Base-by-base conservation (phyloP, 306 rosid species). In the Arachis hypogaea region DNA sequence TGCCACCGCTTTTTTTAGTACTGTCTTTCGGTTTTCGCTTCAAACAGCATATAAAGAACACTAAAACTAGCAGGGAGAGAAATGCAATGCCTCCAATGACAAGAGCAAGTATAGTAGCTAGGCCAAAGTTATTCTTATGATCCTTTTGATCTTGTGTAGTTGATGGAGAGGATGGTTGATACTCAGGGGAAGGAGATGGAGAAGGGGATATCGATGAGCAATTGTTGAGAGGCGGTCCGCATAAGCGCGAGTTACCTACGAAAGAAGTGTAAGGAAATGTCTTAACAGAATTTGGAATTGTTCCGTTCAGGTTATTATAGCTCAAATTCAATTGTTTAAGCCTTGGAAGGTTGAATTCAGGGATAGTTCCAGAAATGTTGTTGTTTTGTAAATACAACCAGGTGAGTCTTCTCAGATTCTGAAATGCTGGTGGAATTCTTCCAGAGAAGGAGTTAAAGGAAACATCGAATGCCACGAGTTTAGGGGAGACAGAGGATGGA, bases 401-500 rank as follows among this genome's bases (percentile, higher is more conserved):
- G 3, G 74, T 59, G 64, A 91, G 93, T 62, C 91, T 55, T 59
- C 87, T 86, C n/a, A 91, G 84, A 47, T 88, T 88, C 78, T 81
- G 86, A 73, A 84, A 50, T 46, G 83, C 63, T 14, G 83, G 76
- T 61, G 97, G 95, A 41, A 89, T 82, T 38, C 43, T 74, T 6
- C 95, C 95, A 50, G 95, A 85, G 36, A 91, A 83, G 49, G 87
- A 84, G 84, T 91, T 91, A 40, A 57, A 85, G 44, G 95, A 87
- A 72, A 89, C 38, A 63, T 91, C 95, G 50, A 91, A 57, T 11
- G 82, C 86, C 30, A 80, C 7, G 18, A 91, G 90, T 65, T 78
- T 84, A 47, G 84, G 83, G 6, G 97, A 80, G 69, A 91, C 79
- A 41, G 77, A 70, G 52, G 83, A 57, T 70, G 97, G 97, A 75